Percentiles rank a stretch among this genome's conserved stretches.
Conservation (phyloP, 768 basidiomycete species). For the Phylloporus scabripes region DNA sequence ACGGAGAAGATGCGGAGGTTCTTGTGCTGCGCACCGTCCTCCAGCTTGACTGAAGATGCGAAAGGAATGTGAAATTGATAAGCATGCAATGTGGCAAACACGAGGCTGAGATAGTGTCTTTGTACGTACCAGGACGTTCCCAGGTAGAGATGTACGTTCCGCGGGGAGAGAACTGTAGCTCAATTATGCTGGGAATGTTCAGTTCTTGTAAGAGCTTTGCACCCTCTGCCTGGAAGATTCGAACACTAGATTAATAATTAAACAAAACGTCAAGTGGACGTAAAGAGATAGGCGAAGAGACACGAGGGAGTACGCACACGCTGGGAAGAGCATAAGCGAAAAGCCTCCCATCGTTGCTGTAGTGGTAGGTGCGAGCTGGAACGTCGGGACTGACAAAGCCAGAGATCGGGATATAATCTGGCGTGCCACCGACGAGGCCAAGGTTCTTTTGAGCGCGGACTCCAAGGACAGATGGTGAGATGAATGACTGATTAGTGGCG, state of each 20-base stretch:
- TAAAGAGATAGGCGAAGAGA: slow-evolving; percentile 5
- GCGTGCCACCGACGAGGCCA: slow-evolving; percentile 78
- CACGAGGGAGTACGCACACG: slow-evolving; percentile 46
- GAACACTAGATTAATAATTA: slow-evolving; percentile 55
- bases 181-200: slow-evolving; percentile 66
- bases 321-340: slow-evolving; percentile 79
- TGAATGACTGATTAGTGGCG: slow-evolving; percentile 5
- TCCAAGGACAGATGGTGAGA: slow-evolving; percentile 30
- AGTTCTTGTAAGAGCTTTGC: slow-evolving; percentile 73
- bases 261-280: slow-evolving; percentile 11
- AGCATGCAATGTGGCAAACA: slow-evolving; percentile 14
- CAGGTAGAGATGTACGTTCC: slow-evolving; percentile 93
- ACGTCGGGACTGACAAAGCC: slow-evolving; percentile 64
- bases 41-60: slow-evolving; percentile 59
- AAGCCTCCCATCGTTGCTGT: slow-evolving; percentile 82
- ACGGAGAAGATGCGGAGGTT: slow-evolving; percentile 89
- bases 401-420: slow-evolving; percentile 62
- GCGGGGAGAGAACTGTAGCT: slow-evolving; percentile 87
- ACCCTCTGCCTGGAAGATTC: slow-evolving; percentile 70
- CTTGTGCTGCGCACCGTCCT: slow-evolving; percentile 88
- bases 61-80: slow-evolving; percentile 9
- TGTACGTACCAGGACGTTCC: slow-evolving; percentile 72
- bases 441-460: slow-evolving; percentile 94
- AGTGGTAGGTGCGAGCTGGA: slow-evolving; percentile 69
- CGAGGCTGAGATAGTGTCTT: slow-evolving; percentile 16